Base-by-base conservation (phyloP, 2,329 filamentous ascomycete genomes). In the Xylariaceae sp. region DNA sequence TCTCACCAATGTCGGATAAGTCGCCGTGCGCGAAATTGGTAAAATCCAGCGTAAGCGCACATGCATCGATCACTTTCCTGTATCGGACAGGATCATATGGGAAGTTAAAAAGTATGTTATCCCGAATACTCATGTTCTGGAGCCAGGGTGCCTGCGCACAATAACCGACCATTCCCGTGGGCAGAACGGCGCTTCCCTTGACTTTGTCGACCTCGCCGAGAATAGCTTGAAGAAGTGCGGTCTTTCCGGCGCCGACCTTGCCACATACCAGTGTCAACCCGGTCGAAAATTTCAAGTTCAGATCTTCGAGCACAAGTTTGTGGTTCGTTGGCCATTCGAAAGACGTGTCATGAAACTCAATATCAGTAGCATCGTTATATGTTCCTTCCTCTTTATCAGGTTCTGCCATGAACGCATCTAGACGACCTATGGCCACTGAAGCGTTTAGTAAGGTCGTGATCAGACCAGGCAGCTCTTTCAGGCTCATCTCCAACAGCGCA, bases 351-450 rank as follows among this genome's bases (percentile, higher is more conserved):
- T 73, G 66, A 35, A 94, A 69, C 31, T 74, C 62, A 16, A 83
- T 67, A 13, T 73, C 65, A 15, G 66, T 55, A 2, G 61, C 34
- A 3, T 71, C 63, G 8, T 59, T 59, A 3, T 64, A 54, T 3
- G 68, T 66, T 3, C 62, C 61, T 19, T 76, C 71, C 22, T 79
- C 76, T 52, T 89, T 88, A 55, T 95, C 81, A 0, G 87, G 87
- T 61, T 95, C 89, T 1, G 72, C 68, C 87, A 95, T 94, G 65
- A 94, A 95, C 17, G 78, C 75, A 54, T 95, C 86, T 16, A 95
- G 88, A 50, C 89, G 83, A 8, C 78, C 79, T 48, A 95, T 79
- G 0, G 89, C 85, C 15, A 95, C 83, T n/a, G 78, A 82, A 0
- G 89, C 87, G 54, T 95, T 94, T 50, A 94, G 74, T 4, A 91